A percentile compares a stretch with the other conserved stretches of the same genome.
Evolutionary conservation across 257 asterid species (phyloP).

Genomic region (Prunella vulgaris): DNA sequence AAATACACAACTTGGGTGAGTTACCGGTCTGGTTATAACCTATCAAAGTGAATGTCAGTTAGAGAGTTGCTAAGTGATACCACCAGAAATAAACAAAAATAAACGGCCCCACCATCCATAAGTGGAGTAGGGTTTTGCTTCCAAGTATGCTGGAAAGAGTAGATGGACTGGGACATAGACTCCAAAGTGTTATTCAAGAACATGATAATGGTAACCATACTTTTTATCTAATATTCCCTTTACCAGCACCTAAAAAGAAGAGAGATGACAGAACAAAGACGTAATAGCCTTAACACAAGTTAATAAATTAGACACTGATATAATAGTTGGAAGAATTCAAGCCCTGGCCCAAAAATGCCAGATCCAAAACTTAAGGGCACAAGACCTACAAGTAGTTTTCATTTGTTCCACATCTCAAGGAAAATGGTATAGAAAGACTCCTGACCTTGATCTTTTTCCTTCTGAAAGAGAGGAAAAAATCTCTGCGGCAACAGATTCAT

Average conservation of each 20-base stretch:
- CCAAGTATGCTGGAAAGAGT: neutral
- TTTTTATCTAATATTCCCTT: neutral
- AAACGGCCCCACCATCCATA: neutral
- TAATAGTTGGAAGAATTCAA: neutral
- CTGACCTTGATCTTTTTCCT: conserved; percentile 70
- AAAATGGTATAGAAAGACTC: conserved; percentile 21
- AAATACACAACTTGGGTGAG: neutral
- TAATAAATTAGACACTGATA: neutral
- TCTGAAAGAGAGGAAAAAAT: conserved; percentile 65
- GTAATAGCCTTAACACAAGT: neutral
- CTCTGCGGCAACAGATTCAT: conserved; percentile 55
- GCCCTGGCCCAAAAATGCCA: neutral
- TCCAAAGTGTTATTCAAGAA: neutral
- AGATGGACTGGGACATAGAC: neutral
- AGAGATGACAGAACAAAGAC: neutral
- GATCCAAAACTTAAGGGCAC: neutral
- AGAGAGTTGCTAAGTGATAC: neutral
- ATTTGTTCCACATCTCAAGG: neutral
- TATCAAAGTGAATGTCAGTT: neutral
- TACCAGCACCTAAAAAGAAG: neutral
- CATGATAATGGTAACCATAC: neutral
- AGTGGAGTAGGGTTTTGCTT: neutral
- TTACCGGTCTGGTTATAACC: neutral
- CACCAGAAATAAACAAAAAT: neutral
- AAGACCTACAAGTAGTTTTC: neutral